Base-by-base conservation (phyloP, 305 asterid genomes). In the Fraxinus paxiana region DNA sequence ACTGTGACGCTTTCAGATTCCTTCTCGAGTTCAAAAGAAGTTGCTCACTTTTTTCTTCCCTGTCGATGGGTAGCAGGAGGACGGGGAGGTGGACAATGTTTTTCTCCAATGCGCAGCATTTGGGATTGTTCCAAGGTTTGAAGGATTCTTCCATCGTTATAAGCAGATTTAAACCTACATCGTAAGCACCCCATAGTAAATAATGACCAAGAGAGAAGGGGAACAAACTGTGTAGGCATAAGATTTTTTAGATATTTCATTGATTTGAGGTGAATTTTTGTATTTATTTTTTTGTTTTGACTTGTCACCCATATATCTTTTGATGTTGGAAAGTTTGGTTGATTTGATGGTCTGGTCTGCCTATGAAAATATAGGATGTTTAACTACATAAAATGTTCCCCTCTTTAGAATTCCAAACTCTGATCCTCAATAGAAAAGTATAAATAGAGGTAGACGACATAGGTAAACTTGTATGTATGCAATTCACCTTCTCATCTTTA, bases 401-500 rank as follows among this genome's bases (percentile, higher is more conserved):
- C 9, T 6, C 26, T 1, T 35, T 28, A 41, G 24, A 17, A 33
- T 79, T 18, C 46, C 37, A 22, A 6, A 7, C 48, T 69, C 51
- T 6, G 15, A 51, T 33, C 59, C 35, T 48, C 24, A 0, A n/a
- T 0, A 0, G 38, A 22, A 4, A 20, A 37, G 6, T 12, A 38
- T 41, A 43, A 73, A 78, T 46, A 78, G 20, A 37, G 6, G 24
- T 30, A 77, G 59, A 84, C 76, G 30, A 59, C 18, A 22, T 84
- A 18, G 26, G 31, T 30, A 30, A 30, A 30, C 33, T 30, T 30
- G 33, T 30, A 0, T 30, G 33, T 30, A 3, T 30, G 33, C 33
- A 30, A 30, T 30, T 30, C 72, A 95, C 98, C 99, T 94, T 96
- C 99, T 97, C 99, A 96, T 89, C 99, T 87, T 86, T 92, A 98